These are phyloP conservation scores for Cordyceps cicadae DNA, from an alignment of 2,329 filamentous ascomycete genomes.

Conservation along the genomic window DNA sequence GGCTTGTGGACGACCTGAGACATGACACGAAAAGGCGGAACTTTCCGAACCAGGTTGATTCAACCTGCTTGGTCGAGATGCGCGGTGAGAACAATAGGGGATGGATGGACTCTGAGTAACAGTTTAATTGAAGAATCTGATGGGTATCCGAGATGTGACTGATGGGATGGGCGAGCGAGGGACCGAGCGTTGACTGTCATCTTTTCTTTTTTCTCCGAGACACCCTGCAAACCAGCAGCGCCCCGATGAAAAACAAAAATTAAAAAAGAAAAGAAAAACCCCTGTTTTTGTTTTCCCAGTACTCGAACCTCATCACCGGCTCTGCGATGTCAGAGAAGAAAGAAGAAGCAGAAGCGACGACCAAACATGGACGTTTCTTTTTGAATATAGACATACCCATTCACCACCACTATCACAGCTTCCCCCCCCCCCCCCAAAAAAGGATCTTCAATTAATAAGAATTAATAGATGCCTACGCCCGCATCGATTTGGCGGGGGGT, in stretches of 20 bases:
- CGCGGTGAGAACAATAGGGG: too few relatives aligned
- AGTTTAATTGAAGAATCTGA: not conserved
- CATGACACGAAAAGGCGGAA: too few relatives aligned
- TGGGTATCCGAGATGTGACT: not conserved
- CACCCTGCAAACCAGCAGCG: too few relatives aligned
- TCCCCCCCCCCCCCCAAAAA: too few relatives aligned
- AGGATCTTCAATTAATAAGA: not conserved
- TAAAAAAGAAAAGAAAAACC: too few relatives aligned
- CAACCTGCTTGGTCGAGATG: not conserved
- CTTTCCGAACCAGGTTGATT: not conserved
- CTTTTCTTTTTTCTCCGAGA: not conserved
- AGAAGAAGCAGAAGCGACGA: not conserved
- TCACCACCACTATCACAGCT: not conserved
- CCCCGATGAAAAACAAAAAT: too few relatives aligned
- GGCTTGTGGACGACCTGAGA: not conserved
- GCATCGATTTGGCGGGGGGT: conserved; percentile 3
- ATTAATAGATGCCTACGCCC: not conserved
- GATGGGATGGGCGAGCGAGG: conserved; percentile 1
- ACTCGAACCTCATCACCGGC: too few relatives aligned
- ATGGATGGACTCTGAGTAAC: too few relatives aligned
- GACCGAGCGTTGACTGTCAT: not conserved
- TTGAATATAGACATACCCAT: not conserved
- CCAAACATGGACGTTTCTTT: not conserved
- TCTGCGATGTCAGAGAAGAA: not conserved
- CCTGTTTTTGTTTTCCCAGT: too few relatives aligned